Base-by-base conservation (phyloP, 2,329 filamentous ascomycete genomes). In the Teratosphaeria zuluensis region DNA sequence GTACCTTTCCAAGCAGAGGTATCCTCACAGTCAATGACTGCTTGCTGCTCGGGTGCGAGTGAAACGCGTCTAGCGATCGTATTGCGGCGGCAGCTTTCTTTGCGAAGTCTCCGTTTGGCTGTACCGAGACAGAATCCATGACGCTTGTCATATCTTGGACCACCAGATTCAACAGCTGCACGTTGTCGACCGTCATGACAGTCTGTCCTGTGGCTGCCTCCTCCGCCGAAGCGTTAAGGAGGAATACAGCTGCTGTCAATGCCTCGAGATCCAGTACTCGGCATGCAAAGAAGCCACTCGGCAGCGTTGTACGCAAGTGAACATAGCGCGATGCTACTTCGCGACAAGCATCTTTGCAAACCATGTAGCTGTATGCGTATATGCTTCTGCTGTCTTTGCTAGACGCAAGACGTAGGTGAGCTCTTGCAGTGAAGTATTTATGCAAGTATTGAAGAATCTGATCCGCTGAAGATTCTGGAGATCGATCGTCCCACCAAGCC, bases 201-300 rank as follows among this genome's bases (percentile, higher is more conserved):
- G 33, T 28, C 16, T 56, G 35, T 8, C 21, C 21, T 28, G 30
- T 28, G 5, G 21, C 30, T 19, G 14, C n/a, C 33, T 38, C 21
- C 16, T 55, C 21, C 12, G 31, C 21, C 7, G 16, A 28, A 9
- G 38, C 54, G n/a, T 48, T 61, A 7, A 65, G 56, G 9, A 70
- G 58, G 55, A 66, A 68, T 6, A 65, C 57, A 1, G 65, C 64
- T 11, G 64, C 66, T 2, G 66, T 66, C 21, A 68, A 63, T 53
- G 65, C 62, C 48, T 70, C 67, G 59, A 70, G 61, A 53, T 69
- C 67, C 11, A 68, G 54, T 33, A 69, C 59, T 2, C 66, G 61
- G 54, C 58, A 62, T 7, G 66, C 54, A 48, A 69, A 70, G 61
- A 70, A 70, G 5, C 67, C 66, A 7, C 56, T 28, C 2, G 65